Evolutionary conservation across 1,139 yeast species (phyloP), one percentile per base, ranked within the genome.

Genomic region (Magnusiomyces tetraspermus): DNA sequence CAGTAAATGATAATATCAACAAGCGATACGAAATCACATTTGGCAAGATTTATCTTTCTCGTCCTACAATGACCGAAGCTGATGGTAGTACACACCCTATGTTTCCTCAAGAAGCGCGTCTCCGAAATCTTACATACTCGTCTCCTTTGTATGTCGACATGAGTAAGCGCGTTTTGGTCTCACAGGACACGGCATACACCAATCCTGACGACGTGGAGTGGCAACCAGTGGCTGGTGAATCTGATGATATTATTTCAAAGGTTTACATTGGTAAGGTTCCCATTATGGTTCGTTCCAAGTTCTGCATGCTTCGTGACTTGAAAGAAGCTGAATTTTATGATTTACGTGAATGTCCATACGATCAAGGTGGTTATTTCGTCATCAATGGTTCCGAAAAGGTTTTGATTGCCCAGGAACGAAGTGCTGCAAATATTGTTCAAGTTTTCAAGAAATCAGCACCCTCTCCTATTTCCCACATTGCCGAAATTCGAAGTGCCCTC

Each of bases 71-170:
- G 80, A 94, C 97, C 22, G 99, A 94, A 74, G 96, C 97, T 33
- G 99, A 94, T 72, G 99, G 99, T 74, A 89, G 96, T 33, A 90
- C 97, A n/a, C 94, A 89, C 64, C 95, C 96, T 19, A 83, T 94
- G 85, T 87, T 87, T 68, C 98, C 99, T 11, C 98, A 94, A 71
- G 99, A 94, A 70, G 98, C 98, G 8, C 79, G 99, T 63, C 77
- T 92, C 60, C 82, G 99, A 72, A 92, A 92, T 67, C 77, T 94
- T 71, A 94, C 99, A 0, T 94, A 94, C 68, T 87, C 97, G 3
- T 87, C 97, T 36, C 97, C 98, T 30, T 76, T 94, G 52, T 92
- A 92, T 65, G 97, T 94, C 46, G 97, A 92, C 66, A 92, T 94
- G 88, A 82, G 88, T 62, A 92, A 92, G 70, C 80, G 86, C 61